A percentile compares a stretch with the other conserved stretches of the same genome.
Evolutionary conservation across 2,329 filamentous ascomycete species (phyloP).

Genomic region (Alternaria sp.): DNA sequence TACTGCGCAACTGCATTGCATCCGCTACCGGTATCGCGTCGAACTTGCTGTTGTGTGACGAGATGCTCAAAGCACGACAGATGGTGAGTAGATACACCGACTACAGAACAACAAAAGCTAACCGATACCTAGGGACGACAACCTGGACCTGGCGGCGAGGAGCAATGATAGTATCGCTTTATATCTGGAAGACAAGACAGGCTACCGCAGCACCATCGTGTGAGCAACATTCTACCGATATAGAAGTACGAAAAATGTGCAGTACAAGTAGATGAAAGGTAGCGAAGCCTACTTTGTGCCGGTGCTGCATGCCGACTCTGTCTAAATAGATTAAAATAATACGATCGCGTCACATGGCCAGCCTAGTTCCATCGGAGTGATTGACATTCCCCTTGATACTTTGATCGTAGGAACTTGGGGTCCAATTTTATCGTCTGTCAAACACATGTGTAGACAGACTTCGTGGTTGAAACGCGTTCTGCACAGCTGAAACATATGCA

Average conservation of each 20-base stretch:
- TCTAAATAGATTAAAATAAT: slow-evolving; percentile 18
- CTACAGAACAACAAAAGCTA: not conserved
- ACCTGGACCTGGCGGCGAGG: slow-evolving; percentile 37
- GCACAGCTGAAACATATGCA: not conserved
- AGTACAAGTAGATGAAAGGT: not conserved
- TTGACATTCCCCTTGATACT: not conserved
- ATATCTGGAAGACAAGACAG: not conserved
- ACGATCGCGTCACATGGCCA: slow-evolving; percentile 7
- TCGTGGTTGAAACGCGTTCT: not conserved
- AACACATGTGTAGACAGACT: not conserved
- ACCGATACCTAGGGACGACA: slow-evolving; percentile 38
- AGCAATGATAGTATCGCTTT: slow-evolving; percentile 16
- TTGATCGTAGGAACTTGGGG: not conserved
- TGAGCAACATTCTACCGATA: not conserved
- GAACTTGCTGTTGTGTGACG: slow-evolving; percentile 93
- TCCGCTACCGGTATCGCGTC: slow-evolving; percentile 95
- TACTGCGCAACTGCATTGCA: slow-evolving; percentile 90
- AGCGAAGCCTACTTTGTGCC: not conserved
- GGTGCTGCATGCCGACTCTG: slow-evolving; percentile 9
- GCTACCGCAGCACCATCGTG: slow-evolving; percentile 2
- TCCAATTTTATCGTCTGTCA: not conserved
- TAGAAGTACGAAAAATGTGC: not conserved
- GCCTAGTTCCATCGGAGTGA: not conserved
- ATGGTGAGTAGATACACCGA: slow-evolving; percentile 66
- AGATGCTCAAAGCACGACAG: slow-evolving; percentile 96